These are phyloP conservation scores for Aspergillus sp. DNA, from an alignment of 2,329 filamentous ascomycete genomes.

Conservation along the genomic window DNA sequence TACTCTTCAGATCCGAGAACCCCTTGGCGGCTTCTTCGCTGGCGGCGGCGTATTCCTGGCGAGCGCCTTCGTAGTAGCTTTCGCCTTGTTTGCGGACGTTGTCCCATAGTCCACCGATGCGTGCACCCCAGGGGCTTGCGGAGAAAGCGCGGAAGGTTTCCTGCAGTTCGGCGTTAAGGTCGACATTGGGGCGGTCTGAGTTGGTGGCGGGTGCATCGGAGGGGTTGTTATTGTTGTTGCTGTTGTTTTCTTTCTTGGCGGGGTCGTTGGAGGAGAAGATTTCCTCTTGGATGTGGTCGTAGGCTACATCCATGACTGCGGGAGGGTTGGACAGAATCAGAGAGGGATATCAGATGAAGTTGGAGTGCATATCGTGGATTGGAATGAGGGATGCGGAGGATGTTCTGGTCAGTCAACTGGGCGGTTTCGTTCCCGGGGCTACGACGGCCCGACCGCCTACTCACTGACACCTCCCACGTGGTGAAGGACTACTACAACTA, in stretches of 20 bases:
- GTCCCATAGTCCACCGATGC: constrained; percentile 83
- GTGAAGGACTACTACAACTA: neutral
- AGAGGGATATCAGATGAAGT: neutral
- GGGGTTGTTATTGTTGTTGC: constrained; percentile 22
- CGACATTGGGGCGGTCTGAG: constrained; percentile 40
- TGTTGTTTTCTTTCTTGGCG: constrained; percentile 40
- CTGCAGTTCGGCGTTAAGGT: constrained; percentile 84
- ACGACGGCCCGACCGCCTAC: constrained; percentile 34
- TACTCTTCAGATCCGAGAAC: constrained; percentile 68
- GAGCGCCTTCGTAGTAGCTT: constrained; percentile 78
- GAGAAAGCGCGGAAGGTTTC: constrained; percentile 95
- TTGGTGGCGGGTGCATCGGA: constrained; percentile 42
- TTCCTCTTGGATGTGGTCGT: constrained; percentile 94
- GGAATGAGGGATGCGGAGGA: constrained; percentile 2
- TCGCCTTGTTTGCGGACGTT: constrained; percentile 94
- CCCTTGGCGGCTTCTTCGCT: constrained; percentile 81
- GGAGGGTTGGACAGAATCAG: constrained; percentile 17
- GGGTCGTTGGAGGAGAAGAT: constrained; percentile 60
- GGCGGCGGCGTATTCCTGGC: constrained; percentile 78
- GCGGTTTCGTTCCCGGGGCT: constrained; percentile 23
- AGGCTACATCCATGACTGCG: constrained; percentile 82
- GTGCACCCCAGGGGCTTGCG: constrained; percentile 84
- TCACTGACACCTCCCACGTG: neutral
- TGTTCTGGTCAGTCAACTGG: constrained; percentile 3
- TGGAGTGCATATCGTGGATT: neutral